Conservation (phyloP, 164 flowering plant genomes). For the Magnolia changhungtana region DNA sequence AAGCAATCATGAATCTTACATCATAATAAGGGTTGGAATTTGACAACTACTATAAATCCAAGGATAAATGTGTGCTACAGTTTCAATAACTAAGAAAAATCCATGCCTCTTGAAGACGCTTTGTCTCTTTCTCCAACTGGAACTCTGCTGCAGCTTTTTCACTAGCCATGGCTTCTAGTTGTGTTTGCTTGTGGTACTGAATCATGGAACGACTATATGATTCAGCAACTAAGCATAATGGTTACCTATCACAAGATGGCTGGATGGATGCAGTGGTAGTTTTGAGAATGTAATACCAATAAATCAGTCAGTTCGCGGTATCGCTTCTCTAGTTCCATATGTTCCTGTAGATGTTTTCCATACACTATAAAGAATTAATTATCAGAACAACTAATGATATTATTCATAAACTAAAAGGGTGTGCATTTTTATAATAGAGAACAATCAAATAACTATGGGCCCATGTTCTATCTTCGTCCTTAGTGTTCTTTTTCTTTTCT, state of each 20-base stretch:
- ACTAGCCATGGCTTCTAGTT: conserved; percentile 91
- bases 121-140: conserved; percentile 91
- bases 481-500: too few relatives aligned
- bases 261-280: conserved; percentile 4
- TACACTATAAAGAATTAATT: neutral
- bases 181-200: conserved; percentile 98
- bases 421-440: neutral
- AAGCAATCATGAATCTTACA: too few relatives aligned
- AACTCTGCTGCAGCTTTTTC: conserved; percentile 98
- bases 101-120: conserved; percentile 84
- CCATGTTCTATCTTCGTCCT: too few relatives aligned
- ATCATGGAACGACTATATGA: conserved; percentile 7
- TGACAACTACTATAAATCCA: neutral
- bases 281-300: conserved; percentile 49
- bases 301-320: conserved; percentile 94
- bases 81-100: conserved; percentile 28
- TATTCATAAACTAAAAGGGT: neutral
- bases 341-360: conserved; percentile 56
- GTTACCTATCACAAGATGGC: conserved; percentile 4
- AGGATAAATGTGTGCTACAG: conserved; percentile 3
- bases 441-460: neutral
- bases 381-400: neutral
- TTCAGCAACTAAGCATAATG: neutral
- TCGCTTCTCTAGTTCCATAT: conserved; percentile 96
- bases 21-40: too few relatives aligned